Evolutionary conservation across 495 filamentous ascomycete genomes (phyloP), one percentile per base, ranked within the genome.

Genomic region (Penicillium robsamsonii): DNA sequence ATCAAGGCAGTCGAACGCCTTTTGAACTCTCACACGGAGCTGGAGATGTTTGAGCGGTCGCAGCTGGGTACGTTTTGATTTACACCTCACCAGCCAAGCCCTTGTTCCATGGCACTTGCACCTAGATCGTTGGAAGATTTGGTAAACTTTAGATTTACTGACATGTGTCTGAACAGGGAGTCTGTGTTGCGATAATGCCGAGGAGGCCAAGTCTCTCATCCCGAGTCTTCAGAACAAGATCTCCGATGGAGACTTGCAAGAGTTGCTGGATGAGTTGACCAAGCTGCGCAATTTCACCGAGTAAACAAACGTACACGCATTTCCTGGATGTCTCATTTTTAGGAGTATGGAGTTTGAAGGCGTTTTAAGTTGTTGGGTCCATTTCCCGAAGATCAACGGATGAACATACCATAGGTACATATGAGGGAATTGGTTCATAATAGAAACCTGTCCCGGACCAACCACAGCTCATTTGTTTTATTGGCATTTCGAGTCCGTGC

Each of bases 171-270:
- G 25, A 53, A 53, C 60, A 95, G 93, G 90, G 6, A 91, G 90
- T 53, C 79, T 98, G 22, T 96, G 91, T 73, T 96, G 91, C 66
- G 92, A 96, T 61, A 87, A 82, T 22, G 86, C 88, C 41, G 95
- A 98, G 62, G 94, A 98, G 77, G 95, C 94, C 61, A 96, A 96
- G 78, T 96, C 90, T 9, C 79, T 98, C 44, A 96, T 98, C 53
- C 94, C 94, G 0, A 96, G 90, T 61, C 77, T 98, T 22, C 80
- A 84, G 58, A 82, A 89, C 66, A 98, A 97, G 75, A 93, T 96
- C 61, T 75, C 77, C 17, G 95, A 98, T 70, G 85, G 85, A 11
- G 90, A 96, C 60, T 66, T 98, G 60, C 87, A 96, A 67, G 87
- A 92, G 56, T 69, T 97, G 57, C 75, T 97, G 53, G 86, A 97